Conservation (phyloP, 2,329 filamentous ascomycete species). For the Phialemoniopsis sp. region DNA sequence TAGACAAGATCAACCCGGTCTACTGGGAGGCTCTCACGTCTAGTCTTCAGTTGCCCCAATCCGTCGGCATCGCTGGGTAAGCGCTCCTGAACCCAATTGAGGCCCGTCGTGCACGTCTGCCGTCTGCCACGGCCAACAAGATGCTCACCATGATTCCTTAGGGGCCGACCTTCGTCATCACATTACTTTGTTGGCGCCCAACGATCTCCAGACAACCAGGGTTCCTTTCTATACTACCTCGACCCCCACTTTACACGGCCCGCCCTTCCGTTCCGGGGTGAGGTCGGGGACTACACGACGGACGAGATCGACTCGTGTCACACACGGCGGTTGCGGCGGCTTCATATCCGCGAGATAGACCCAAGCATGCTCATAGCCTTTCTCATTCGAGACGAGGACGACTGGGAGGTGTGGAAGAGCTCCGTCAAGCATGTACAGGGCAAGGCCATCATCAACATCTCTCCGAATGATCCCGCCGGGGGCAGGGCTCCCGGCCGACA, state of each 20-base stretch:
- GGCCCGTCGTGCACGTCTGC: neutral
- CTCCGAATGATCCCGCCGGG: constrained; percentile 62
- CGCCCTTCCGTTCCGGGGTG: constrained; percentile 61
- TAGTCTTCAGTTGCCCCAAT: constrained; percentile 81
- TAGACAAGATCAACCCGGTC: constrained; percentile 89
- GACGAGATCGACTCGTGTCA: constrained; percentile 83
- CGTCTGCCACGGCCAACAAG: too few species aligned
- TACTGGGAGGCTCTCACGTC: constrained; percentile 93
- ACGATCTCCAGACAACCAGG: constrained; percentile 31
- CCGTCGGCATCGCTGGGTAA: constrained; percentile 93
- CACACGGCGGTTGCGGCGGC: constrained; percentile 74
- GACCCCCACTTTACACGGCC: constrained; percentile 87
- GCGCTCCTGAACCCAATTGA: constrained; percentile 19
- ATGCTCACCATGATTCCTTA: constrained; percentile 24
- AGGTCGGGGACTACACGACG: constrained; percentile 54
- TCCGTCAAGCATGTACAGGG: constrained; percentile 72
- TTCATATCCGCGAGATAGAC: constrained; percentile 91
- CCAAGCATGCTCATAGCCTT: constrained; percentile 98
- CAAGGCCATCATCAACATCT: constrained; percentile 82
- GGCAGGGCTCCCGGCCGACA: constrained; percentile 55
- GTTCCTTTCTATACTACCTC: constrained; percentile 83
- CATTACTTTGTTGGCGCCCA: constrained; percentile 57
- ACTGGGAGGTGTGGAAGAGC: constrained; percentile 80
- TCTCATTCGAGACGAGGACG: constrained; percentile 73
- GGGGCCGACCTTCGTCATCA: constrained; percentile 87